Evolutionary conservation across 208 protist species (phyloP).

Genomic region (Acanthamoeba castellanii): DNA sequence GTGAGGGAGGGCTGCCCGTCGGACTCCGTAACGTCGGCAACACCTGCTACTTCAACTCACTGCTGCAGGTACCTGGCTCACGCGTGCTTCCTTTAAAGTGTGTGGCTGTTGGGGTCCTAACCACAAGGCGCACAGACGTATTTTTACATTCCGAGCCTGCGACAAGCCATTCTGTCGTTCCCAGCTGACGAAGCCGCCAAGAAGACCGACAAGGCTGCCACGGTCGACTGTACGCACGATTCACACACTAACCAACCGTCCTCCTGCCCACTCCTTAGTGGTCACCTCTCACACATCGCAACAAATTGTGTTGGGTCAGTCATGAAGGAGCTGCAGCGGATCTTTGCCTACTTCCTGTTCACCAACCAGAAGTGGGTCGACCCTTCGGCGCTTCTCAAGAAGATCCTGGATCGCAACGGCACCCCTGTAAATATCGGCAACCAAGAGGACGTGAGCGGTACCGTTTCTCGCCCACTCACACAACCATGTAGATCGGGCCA

Average conservation of each 20-base stretch:
- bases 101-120: not conserved
- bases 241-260: not conserved
- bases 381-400: slow-evolving; percentile 52
- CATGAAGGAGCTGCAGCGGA: slow-evolving; percentile 67
- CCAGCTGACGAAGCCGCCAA: slow-evolving; percentile 29
- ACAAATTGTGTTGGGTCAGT: not conserved
- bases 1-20: slow-evolving; percentile 68
- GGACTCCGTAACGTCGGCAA: slow-evolving; percentile 75
- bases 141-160: slow-evolving; percentile 70
- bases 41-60: slow-evolving; percentile 79
- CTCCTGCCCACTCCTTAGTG: not conserved
- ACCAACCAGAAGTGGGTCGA: slow-evolving; percentile 73
- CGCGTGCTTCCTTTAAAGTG: not conserved
- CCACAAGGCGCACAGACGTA: slow-evolving; percentile 24
- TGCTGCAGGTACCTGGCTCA: slow-evolving; percentile 45
- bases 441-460: slow-evolving; percentile 72
- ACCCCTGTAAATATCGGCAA: slow-evolving; percentile 67
- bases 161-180: slow-evolving; percentile 65
- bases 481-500: no score
- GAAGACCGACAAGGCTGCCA: slow-evolving; percentile 33
- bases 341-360: slow-evolving; percentile 69
- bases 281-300: not conserved
- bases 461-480: not conserved
- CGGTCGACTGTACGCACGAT: slow-evolving; percentile 33
- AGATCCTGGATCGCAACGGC: slow-evolving; percentile 54